Conservation (phyloP, 2,329 filamentous ascomycete species). For the Arthroderma sp. region DNA sequence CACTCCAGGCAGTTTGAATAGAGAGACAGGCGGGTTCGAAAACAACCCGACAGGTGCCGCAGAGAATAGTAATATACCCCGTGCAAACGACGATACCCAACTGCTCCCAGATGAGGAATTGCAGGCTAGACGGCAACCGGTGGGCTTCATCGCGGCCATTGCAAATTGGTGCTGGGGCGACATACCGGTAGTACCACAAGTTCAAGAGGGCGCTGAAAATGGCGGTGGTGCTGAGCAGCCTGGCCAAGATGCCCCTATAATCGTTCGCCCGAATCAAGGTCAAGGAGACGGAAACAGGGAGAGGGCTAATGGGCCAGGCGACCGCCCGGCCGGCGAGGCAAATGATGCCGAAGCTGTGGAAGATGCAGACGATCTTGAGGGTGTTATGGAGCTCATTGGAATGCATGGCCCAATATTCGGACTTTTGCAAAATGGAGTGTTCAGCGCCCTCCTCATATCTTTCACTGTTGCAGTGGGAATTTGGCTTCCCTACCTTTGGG, state of each 20-base stretch:
- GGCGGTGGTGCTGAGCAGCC: slow-evolving; percentile 41
- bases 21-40: too few species aligned
- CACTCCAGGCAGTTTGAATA: too few species aligned
- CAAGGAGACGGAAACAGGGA: slow-evolving; percentile 35
- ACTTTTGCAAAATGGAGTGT: slow-evolving; percentile 86
- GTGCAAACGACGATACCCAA: too few species aligned
- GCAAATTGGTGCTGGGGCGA: slow-evolving; percentile 36
- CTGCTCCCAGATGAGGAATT: too few species aligned
- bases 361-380: slow-evolving; percentile 88
- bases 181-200: slow-evolving; percentile 14
- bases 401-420: slow-evolving; percentile 88
- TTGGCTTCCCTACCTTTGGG: slow-evolving; percentile 84
- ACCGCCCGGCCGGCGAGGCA: slow-evolving; percentile 45
- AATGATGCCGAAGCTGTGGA: slow-evolving; percentile 44
- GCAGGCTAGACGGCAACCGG: slow-evolving; percentile 7
- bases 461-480: slow-evolving; percentile 75
- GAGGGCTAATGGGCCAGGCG: slow-evolving; percentile 35
- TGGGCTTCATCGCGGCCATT: slow-evolving; percentile 16
- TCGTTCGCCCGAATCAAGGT: too few species aligned
- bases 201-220: slow-evolving; percentile 27
- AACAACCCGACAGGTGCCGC: too few species aligned
- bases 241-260: neutral
- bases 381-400: slow-evolving; percentile 87
- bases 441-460: slow-evolving; percentile 80
- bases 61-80: too few species aligned